Base-by-base conservation (phyloP, 805 yeast genomes). In the Barnettozyma wickerhamii region DNA sequence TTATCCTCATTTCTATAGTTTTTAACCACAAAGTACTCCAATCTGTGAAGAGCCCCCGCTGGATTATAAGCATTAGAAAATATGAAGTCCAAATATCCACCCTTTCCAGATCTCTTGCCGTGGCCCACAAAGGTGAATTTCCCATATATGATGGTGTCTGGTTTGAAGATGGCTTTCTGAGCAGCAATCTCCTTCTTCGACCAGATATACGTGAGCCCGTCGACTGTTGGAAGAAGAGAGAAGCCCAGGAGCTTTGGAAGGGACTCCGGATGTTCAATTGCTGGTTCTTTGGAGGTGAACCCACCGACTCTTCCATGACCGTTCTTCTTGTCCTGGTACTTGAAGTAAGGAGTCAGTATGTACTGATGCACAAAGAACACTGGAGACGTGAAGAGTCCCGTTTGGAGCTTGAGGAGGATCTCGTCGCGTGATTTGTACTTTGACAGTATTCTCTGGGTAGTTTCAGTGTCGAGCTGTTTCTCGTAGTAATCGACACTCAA, bases 401-500 rank as follows among this genome's bases (percentile, higher is more conserved):
- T 49, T 32, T 54, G 53, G 34, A 54, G 42, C 1, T 46, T 43
- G 10, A 42, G 43, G 9, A 54, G 36, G 5, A 52, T 20, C 28
- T 51, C 59, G 7, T 54, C 56, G 30, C 44, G 48, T 10, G 52
- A 44, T 41, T 43, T 48, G 33, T 41, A 52, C 34, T 50, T 52
- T 7, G 19, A 14, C 10, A 54, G 31, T n/a, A 54, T 41, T 27
- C 35, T 35, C 6, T 15, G 17, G 7, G 35, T 30, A 42, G 66
- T 67, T 36, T 77, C 54, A 55, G 77, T 77, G 64, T 58, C 42
- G 74, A 54, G 10, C 15, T 19, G 33, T 18, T 30, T 37, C 14
- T 37, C 40, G 23, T 30, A 30, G 10, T 21, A 30, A 24, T 37
- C 40, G 19, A 30, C 33, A 10, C n/a, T 17, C 6, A 23, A 12